These are phyloP conservation scores for Podaxis sp. DNA, from an alignment of 768 basidiomycete genomes.

Conservation along the genomic window DNA sequence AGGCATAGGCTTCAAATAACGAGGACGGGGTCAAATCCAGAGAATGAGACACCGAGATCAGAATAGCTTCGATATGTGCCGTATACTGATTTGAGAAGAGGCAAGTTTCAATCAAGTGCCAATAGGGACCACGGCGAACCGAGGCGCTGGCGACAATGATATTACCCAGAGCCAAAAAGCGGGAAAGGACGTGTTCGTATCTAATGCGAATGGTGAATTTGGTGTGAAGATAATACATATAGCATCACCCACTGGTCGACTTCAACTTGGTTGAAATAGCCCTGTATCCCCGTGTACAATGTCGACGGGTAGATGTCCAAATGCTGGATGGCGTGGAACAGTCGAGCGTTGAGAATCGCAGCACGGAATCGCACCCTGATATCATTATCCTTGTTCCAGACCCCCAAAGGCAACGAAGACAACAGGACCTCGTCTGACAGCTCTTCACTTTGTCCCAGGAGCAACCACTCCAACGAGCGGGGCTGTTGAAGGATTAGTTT, in stretches of 20 bases:
- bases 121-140: constrained; percentile 78
- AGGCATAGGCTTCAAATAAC: constrained; percentile 76
- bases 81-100: constrained; percentile 33
- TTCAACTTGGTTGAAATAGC: constrained; percentile 34
- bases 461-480: constrained; percentile 35
- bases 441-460: constrained; percentile 34
- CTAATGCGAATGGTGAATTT: constrained; percentile 30
- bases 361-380: constrained; percentile 81
- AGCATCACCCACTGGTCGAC: constrained; percentile 43
- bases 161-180: constrained; percentile 67
- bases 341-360: constrained; percentile 50
- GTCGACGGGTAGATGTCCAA: constrained; percentile 14
- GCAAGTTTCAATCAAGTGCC: constrained; percentile 79
- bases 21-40: constrained; percentile 54
- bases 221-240: not conserved
- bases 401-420: constrained; percentile 37
- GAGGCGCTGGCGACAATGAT: constrained; percentile 75
- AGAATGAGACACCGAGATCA: constrained; percentile 57
- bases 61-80: constrained; percentile 42
- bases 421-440: constrained; percentile 34
- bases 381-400: constrained; percentile 63
- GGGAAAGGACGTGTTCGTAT: constrained; percentile 72
- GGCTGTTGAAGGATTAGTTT: constrained; percentile 57
- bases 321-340: constrained; percentile 48
- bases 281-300: constrained; percentile 46